These are phyloP conservation scores for Thermochaetoides thermophila DNA, from an alignment of 495 filamentous ascomycete genomes.

Conservation along the genomic window DNA sequence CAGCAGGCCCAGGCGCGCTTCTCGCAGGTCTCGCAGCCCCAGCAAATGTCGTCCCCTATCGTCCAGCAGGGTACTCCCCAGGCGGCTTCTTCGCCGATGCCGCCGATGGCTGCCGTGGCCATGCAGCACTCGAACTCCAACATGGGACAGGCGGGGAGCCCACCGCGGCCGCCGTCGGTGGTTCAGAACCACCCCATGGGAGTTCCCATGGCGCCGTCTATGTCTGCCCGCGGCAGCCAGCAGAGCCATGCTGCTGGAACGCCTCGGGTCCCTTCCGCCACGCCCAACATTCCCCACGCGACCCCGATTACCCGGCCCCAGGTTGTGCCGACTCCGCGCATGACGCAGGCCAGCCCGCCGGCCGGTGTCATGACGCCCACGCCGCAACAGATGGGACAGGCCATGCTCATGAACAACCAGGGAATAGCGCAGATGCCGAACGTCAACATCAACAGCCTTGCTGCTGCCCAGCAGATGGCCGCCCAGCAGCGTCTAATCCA, in stretches of 20 bases:
- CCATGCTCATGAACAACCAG: conserved; percentile 33
- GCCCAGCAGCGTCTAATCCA: conserved; percentile 42
- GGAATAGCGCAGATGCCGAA: conserved; percentile 26
- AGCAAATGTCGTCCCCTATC: conserved; percentile 66
- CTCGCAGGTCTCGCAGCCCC: conserved; percentile 47
- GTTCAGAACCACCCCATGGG: conserved; percentile 53
- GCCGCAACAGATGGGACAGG: conserved; percentile 37
- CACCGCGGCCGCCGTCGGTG: conserved; percentile 61
- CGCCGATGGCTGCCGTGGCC: conserved; percentile 47
- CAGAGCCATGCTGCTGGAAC: conserved; percentile 65
- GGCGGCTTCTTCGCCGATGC: conserved; percentile 53
- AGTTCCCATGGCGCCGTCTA: conserved; percentile 48
- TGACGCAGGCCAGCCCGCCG: conserved; percentile 55
- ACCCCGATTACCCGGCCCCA: conserved; percentile 54
- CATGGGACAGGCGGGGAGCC: conserved; percentile 51
- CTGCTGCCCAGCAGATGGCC: conserved; percentile 27
- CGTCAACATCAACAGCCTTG: conserved; percentile 6
- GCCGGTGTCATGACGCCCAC: conserved; percentile 39
- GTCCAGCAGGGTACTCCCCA: conserved; percentile 68
- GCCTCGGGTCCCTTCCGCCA: conserved; percentile 64
- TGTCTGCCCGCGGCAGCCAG: conserved; percentile 67
- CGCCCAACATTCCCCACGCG: conserved; percentile 60
- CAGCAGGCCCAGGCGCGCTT: conserved; percentile 43
- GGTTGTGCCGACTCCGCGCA: conserved; percentile 54
- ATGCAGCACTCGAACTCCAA: conserved; percentile 72